phyloP scores from a whole-genome alignment of 768 basidiomycete genomes.

The Lentinula edodes region DNA sequence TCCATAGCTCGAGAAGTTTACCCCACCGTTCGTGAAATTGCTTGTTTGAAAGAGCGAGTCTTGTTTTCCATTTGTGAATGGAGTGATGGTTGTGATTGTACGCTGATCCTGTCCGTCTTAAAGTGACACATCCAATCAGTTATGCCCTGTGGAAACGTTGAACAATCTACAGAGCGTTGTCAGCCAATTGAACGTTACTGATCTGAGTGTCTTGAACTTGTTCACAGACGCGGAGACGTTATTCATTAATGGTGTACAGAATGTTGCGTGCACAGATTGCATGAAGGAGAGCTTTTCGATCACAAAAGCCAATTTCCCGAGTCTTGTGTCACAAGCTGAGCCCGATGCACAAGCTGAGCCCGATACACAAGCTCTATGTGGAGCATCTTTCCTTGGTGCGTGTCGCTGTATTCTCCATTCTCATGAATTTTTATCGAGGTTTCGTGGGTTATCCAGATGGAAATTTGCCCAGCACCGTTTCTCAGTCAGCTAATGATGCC shows the following conservation, averaged over 20 bases:
- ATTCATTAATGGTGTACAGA: constrained; percentile 21
- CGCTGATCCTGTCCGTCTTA: background rate
- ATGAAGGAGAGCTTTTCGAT: constrained; percentile 39
- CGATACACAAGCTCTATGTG: constrained; percentile 35
- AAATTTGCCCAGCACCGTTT: constrained; percentile 5
- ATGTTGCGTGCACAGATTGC: constrained; percentile 39
- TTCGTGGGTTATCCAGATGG: constrained; percentile 7
- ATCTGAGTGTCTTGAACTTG: constrained; percentile 16
- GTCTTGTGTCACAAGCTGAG: constrained; percentile 21
- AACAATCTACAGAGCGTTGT: constrained; percentile 36
- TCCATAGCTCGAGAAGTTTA: constrained; percentile 36
- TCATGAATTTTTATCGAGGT: background rate
- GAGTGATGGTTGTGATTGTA: background rate
- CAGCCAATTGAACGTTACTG: constrained; percentile 22
- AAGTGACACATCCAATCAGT: constrained; percentile 28
- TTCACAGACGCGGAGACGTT: constrained; percentile 19
- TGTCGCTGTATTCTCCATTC: background rate
- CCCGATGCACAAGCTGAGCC: constrained; percentile 11
- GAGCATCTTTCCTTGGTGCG: constrained; percentile 38
- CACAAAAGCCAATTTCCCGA: constrained; percentile 24
- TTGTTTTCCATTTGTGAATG: background rate
- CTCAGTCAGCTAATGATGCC: constrained; percentile 14
- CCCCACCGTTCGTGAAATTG: constrained; percentile 40
- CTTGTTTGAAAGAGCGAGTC: constrained; percentile 54
- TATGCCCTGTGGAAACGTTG: constrained; percentile 51